Evolutionary conservation across 2,329 filamentous ascomycete species (phyloP), one percentile per base, ranked within the genome.

Genomic region (Colletotrichum spinosum): DNA sequence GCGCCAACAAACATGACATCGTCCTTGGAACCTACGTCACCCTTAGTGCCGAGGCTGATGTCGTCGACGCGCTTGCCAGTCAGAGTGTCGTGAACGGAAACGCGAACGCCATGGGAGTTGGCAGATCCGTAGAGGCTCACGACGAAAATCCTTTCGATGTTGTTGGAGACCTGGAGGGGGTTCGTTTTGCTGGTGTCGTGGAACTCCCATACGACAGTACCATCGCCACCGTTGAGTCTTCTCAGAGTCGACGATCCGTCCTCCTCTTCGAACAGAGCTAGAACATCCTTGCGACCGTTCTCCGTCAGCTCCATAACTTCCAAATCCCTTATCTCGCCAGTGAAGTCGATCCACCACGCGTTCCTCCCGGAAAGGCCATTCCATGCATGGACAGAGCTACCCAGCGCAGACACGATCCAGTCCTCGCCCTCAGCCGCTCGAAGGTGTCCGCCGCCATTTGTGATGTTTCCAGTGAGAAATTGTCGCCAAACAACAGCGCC

Each of bases 401-500:
- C 93, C 42, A 89, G 80, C 1, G 91, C 94, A 70, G 91, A 91
- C 42, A 94, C 86, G 15, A 98, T 81, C 75, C 90, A 91, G 70
- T 91, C 89, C 75, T 95, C 91, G 65, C 90, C 91, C 69, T 94
- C 89, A n/a, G 89, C 88, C n/a, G 91, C 88, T 68, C 91, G 85
- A 70, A 97, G 78, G 72, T 84, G 80, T n/a, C 85, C 83, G 46
- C 77, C 78, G 33, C 80, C 78, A 55, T 78, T 76, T 49, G 82
- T 83, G 39, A 79, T 70, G 52, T 83, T 82, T 38, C 81, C 81
- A n/a, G 85, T 80, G 50, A 97, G 77, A 57, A 88, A 81, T 73
- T 97, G 95, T 59, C 96, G 87, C 96, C 96, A 99, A 2, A 97
- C 86, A 13, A 97, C 75, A 2, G 87, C 85, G 15, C 96, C 95